Base-by-base conservation (phyloP, 2,329 filamentous ascomycete genomes). In the Talaromyces albobiverticillius region DNA sequence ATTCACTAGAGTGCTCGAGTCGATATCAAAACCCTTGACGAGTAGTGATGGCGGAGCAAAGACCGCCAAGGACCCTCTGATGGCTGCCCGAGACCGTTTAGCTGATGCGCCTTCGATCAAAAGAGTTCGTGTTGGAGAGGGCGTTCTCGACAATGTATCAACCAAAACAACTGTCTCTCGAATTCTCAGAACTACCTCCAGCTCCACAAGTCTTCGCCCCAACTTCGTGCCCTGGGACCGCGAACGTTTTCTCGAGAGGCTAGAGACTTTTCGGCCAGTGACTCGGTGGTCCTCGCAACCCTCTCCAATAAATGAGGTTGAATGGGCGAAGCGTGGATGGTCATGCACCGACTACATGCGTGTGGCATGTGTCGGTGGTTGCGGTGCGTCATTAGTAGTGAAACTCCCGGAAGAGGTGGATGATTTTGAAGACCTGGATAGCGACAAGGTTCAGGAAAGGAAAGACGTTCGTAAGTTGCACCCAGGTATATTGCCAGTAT, bases 301-400 rank as follows among this genome's bases (percentile, higher is more conserved):
- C 0, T 83, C 92, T 50, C 80, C 79, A 31, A 86, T 97, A 62
- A 90, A 85, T 66, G 94, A 97, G 72, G 85, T 96, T 7, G 88
- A 91, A 69, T 99, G 94, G 94, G 92, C 92, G 0, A 96, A 93
- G 76, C 79, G 89, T 55, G 93, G 93, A 1, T 99, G 94, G 93
- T 80, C 87, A 3, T 96, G 93, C 64, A 84, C 88, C 43, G 87
- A 87, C 62, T 85, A 85, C 60, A 91, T 95, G 71, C 88, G 88
- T 3, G 90, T 97, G 14, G 84, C 85, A 16, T 99, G 94, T 68
- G 79, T 78, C 40, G 86, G 88, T 38, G 84, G 92, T 2, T 99
- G 94, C 66, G 87, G 87, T 66, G 87, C 88, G 63, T 89, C 95
- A 62, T 79, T 96, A 38, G 82, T 94, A 4, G 88, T 97, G 50